Conservation (phyloP, 176 grass and related monocot species). For the Poa pratensis region DNA sequence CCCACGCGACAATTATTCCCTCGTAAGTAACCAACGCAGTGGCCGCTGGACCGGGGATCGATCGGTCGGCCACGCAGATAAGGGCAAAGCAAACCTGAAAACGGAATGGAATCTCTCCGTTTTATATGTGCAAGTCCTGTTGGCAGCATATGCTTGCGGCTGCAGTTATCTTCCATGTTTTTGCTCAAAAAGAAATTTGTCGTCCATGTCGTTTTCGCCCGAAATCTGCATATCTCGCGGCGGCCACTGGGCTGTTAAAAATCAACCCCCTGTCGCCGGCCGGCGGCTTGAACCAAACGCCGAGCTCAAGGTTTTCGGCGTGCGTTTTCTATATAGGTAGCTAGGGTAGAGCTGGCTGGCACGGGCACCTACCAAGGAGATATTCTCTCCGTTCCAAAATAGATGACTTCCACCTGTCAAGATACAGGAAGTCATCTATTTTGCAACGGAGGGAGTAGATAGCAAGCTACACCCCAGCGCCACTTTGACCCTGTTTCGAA, state of each 20-base stretch:
- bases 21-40: neutral
- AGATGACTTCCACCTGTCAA: too few species aligned
- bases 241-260: neutral
- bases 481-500: too few species aligned
- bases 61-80: neutral
- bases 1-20: slow-evolving; percentile 54
- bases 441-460: too few species aligned
- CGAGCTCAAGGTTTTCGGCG: neutral
- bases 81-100: slow-evolving; percentile 17
- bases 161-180: slow-evolving; percentile 28
- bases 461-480: too few species aligned
- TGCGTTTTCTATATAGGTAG: neutral
- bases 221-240: neutral
- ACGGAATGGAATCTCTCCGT: slow-evolving; percentile 50
- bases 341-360: neutral
- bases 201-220: neutral
- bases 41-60: neutral
- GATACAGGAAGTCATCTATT: too few species aligned
- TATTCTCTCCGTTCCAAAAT: too few species aligned
- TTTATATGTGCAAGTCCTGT: slow-evolving; percentile 20
- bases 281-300: neutral
- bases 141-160: slow-evolving; percentile 18
- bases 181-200: too few species aligned
- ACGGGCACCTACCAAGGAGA: neutral
- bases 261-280: neutral